Conservation (phyloP, 139 green algal genomes). For the Asterochloris sp. region DNA sequence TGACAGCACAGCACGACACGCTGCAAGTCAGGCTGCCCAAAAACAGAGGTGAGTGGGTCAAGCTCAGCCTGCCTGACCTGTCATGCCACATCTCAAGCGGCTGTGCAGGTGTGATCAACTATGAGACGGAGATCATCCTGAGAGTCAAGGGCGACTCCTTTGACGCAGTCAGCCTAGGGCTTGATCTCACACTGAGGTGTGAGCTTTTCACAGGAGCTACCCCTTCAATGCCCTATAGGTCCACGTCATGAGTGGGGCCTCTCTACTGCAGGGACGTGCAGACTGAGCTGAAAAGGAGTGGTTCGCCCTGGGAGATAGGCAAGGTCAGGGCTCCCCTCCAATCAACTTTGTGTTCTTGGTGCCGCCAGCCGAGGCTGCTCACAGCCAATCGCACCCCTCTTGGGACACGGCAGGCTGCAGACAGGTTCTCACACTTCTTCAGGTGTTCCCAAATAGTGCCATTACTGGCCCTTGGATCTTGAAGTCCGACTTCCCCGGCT, state of each 20-base stretch:
- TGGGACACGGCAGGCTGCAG: too few relatives aligned
- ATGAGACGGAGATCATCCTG: constrained; percentile 16
- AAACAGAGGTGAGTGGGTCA: not conserved
- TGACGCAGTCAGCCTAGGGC: constrained; percentile 8
- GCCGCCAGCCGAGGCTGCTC: too few relatives aligned
- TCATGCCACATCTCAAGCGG: too few relatives aligned
- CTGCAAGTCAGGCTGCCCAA: not conserved
- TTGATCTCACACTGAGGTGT: constrained; percentile 13
- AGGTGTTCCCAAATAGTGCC: not conserved
- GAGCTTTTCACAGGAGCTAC: too few relatives aligned
- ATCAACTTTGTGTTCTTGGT: too few relatives aligned
- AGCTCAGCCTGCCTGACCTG: too few relatives aligned
- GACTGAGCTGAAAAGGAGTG: constrained; percentile 2
- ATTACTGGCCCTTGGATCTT: constrained; percentile 11
- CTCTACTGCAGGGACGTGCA: not conserved
- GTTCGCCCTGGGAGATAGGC: constrained; percentile 15
- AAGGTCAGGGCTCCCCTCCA: not conserved
- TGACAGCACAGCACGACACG: constrained; percentile 1
- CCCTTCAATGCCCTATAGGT: not conserved
- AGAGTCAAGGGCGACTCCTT: not conserved
- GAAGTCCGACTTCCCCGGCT: constrained; percentile 2
- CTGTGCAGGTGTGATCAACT: constrained; percentile 2
- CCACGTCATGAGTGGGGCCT: too few relatives aligned
- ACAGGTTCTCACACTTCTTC: too few relatives aligned
- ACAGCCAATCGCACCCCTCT: too few relatives aligned